phyloP scores from a whole-genome alignment of 768 basidiomycete species.

The Favolaschia claudopus region DNA sequence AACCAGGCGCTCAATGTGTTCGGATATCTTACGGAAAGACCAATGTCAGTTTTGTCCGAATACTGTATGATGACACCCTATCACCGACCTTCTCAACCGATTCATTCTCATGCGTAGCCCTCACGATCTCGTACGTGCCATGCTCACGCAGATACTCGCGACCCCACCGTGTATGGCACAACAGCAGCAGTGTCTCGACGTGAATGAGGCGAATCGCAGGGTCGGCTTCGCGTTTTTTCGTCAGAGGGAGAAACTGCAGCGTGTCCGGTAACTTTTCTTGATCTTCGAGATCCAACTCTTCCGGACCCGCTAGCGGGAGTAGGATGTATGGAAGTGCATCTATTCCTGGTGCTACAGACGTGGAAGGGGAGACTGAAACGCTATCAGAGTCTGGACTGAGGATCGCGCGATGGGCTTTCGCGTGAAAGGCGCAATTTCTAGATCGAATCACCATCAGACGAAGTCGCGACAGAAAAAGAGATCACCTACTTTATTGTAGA shows the following conservation, averaged over 20 bases:
- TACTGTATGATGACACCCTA: background rate
- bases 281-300: conserved; percentile 95
- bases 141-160: conserved; percentile 79
- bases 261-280: conserved; percentile 86
- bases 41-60: background rate
- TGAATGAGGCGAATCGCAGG: conserved; percentile 77
- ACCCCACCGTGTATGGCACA: conserved; percentile 91
- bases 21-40: conserved; percentile 65
- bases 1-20: conserved; percentile 89
- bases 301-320: conserved; percentile 91
- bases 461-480: background rate
- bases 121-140: conserved; percentile 88
- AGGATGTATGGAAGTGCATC: conserved; percentile 87
- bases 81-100: conserved; percentile 71
- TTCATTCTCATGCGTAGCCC: conserved; percentile 81
- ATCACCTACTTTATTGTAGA: conserved; percentile 82
- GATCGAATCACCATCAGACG: conserved; percentile 24
- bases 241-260: conserved; percentile 87
- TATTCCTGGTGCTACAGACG: conserved; percentile 72
- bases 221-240: conserved; percentile 87
- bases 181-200: conserved; percentile 87
- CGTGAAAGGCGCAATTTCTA: conserved; percentile 86
- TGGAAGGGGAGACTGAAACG: conserved; percentile 66
- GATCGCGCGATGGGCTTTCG: conserved; percentile 72
- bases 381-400: conserved; percentile 67